Conservation (phyloP, 225 moss, liverwort and hornwort species). For the Neckera pumila region DNA sequence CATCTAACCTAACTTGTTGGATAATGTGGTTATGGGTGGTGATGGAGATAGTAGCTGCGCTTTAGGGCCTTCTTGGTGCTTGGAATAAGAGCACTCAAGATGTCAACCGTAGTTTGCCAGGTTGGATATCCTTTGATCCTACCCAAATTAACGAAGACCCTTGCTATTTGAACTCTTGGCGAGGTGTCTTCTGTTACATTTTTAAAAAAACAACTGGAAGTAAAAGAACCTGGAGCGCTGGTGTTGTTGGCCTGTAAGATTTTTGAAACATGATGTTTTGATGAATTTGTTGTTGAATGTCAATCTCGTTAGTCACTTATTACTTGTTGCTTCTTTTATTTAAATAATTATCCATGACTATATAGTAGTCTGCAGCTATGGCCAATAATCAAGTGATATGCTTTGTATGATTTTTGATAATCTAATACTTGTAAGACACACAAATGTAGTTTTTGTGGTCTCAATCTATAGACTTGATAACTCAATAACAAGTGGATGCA, state of each 20-base stretch:
- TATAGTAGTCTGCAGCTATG: background rate
- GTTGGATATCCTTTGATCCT: background rate
- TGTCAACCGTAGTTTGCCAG: background rate
- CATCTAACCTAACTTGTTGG: background rate
- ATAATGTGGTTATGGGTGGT: background rate
- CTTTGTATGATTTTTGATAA: background rate
- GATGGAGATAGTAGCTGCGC: background rate
- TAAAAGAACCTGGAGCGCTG: no score
- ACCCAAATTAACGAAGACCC: accelerated
- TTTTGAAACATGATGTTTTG: background rate
- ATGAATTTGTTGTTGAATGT: background rate
- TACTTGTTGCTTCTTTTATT: background rate
- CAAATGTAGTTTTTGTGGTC: background rate
- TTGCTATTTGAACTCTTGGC: background rate
- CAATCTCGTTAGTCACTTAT: background rate
- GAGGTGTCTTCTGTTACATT: background rate
- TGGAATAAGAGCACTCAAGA: background rate
- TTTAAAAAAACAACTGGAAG: background rate
- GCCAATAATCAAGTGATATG: background rate
- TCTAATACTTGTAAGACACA: background rate
- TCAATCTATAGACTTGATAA: background rate
- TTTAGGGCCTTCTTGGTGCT: background rate
- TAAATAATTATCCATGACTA: accelerated
- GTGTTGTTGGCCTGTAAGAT: background rate
- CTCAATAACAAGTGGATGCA: background rate